phyloP scores from a whole-genome alignment of 768 basidiomycete genomes.

The Tephrocybe sp. region DNA sequence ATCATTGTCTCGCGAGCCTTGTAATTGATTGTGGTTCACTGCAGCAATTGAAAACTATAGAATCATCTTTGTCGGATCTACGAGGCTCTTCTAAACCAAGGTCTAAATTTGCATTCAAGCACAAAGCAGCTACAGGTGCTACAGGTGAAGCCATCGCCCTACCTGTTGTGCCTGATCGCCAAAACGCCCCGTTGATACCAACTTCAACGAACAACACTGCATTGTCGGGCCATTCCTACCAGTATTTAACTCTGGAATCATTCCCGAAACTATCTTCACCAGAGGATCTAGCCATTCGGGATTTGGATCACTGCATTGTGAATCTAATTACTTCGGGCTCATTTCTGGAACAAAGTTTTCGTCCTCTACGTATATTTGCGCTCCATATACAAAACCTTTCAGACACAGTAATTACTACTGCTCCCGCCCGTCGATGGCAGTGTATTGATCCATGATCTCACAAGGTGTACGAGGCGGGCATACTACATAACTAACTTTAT shows the following conservation, averaged over 20 bases:
- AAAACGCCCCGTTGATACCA: neutral
- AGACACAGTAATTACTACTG: constrained; percentile 62
- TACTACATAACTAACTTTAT: neutral
- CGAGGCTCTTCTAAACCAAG: constrained; percentile 46
- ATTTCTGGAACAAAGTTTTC: constrained; percentile 7
- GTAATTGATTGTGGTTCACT: no score
- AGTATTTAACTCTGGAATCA: constrained; percentile 47
- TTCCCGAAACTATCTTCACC: constrained; percentile 34
- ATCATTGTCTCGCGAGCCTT: no score
- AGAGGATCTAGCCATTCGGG: constrained; percentile 63
- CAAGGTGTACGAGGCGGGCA: constrained; percentile 55
- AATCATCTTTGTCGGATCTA: constrained; percentile 52
- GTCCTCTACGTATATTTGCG: constrained; percentile 45
- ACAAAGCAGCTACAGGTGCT: constrained; percentile 31
- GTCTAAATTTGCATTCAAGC: constrained; percentile 68
- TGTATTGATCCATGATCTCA: constrained; percentile 66
- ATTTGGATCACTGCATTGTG: constrained; percentile 69
- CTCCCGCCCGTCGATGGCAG: constrained; percentile 70
- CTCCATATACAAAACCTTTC: constrained; percentile 64
- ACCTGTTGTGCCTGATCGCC: constrained; percentile 4
- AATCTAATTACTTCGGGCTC: constrained; percentile 47
- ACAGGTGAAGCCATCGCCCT: constrained; percentile 15
- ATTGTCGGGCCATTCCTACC: constrained; percentile 44
- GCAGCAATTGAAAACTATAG: no score
- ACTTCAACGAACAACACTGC: constrained; percentile 33